Evolutionary conservation across 164 flowering plant species (phyloP).

Genomic region (Liriodendron chinense): DNA sequence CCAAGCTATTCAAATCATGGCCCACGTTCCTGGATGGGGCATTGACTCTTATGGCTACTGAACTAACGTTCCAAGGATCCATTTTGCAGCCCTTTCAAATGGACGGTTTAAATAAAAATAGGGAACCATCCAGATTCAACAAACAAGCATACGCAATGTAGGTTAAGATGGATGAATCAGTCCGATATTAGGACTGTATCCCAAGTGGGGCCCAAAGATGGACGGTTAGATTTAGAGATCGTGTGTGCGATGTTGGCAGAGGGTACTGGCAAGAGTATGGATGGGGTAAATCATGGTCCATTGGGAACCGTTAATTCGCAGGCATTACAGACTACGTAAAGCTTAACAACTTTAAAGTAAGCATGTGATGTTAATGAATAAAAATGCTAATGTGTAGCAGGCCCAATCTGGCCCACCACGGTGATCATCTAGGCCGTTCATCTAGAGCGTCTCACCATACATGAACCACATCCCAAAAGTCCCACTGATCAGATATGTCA

Average conservation of each 20-base stretch:
- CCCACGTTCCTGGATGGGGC: no score
- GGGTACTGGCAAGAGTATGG: no score
- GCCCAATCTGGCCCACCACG: background rate
- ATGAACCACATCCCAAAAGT: background rate
- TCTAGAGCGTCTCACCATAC: background rate
- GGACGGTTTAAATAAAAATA: no score
- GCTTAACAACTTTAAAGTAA: background rate
- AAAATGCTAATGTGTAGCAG: background rate
- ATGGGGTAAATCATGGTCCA: background rate
- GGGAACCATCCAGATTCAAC: no score
- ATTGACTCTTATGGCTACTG: no score
- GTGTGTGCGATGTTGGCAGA: background rate
- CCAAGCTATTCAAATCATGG: background rate
- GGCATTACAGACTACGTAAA: background rate
- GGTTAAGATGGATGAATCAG: no score
- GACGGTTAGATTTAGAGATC: background rate
- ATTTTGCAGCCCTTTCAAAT: no score
- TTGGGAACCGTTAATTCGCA: conserved; percentile 2
- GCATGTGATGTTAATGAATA: background rate
- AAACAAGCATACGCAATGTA: no score
- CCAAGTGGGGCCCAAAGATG: background rate
- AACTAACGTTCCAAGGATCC: no score
- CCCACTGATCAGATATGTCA: no score
- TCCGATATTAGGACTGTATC: background rate
- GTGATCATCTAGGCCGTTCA: no score